Evolutionary conservation across 1,139 yeast species (phyloP), one percentile per base, ranked within the genome.

Genomic region (Candida sp.): DNA sequence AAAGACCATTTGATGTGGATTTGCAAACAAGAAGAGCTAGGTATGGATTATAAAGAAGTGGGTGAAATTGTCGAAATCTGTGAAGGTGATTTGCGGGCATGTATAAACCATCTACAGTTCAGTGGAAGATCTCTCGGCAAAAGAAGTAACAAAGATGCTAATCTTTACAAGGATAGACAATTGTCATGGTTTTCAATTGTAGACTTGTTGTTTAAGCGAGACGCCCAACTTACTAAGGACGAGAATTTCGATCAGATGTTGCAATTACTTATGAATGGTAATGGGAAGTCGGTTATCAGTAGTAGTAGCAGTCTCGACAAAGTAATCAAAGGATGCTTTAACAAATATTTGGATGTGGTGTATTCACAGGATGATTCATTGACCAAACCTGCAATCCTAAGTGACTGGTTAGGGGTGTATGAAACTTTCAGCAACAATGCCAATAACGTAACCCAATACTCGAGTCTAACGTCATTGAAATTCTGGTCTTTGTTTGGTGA

Each of bases 61-160:
- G 65, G 70, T 3, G 77, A 85, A 35, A 68, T 93, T 11, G 84
- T 88, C 4, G 84, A 81, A 41, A 62, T 81, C 3, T 80, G 93
- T 40, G 93, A 88, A 49, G 89, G 90, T 36, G 99, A 93, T 63
- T 73, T 93, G 29, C 70, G 99, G 52, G 88, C 91, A 33, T 86
- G 97, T 58, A 71, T 93, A 40, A 93, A 93, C 57, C 79, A 85
- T 54, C 63, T 93, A 35, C 99, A 93, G 55, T 90, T 91, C 56
- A 77, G 74, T 43, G 68, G 76, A 12, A 50, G 61, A 33, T 15
- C 41, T 38, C 7, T 30, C 11, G 11, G 21, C 12, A 60, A 60
- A 2, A 49, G 49, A 3, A 46, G 47, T 8, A 51, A 45, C 8
- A 47, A 46, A 22, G 46, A 23, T 48, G 4, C 49, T 21, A 41